A percentile compares a stretch with the other conserved stretches of the same genome.
These are phyloP conservation scores for Jaltomata sinuosa DNA, from an alignment of 257 asterid genomes.

Conservation along the genomic window DNA sequence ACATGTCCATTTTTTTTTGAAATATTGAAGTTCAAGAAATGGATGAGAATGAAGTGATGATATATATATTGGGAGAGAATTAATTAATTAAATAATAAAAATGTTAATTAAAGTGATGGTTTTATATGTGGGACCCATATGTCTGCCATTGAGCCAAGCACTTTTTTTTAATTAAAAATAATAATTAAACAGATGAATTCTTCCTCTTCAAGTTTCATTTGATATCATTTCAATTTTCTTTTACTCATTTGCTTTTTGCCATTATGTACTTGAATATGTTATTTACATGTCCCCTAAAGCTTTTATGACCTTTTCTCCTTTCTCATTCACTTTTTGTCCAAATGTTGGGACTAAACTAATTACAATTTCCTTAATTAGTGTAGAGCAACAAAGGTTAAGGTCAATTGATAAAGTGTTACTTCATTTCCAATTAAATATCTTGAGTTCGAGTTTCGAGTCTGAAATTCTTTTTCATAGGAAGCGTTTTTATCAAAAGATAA, in stretches of 20 bases:
- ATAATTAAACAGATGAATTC: neutral
- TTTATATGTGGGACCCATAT: slow-evolving; percentile 40
- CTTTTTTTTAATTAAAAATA: neutral
- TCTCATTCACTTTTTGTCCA: neutral
- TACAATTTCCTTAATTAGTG: neutral
- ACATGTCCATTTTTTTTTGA: slow-evolving; percentile 6
- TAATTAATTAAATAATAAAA: neutral
- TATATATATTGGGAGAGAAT: neutral
- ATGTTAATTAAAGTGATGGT: slow-evolving; percentile 23
- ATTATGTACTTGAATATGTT: neutral
- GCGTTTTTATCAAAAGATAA: too few species aligned
- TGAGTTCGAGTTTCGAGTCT: too few species aligned
- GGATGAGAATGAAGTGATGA: neutral
- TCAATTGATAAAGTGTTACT: too few species aligned
- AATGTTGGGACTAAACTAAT: neutral
- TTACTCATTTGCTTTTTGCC: neutral
- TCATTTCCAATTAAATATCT: too few species aligned
- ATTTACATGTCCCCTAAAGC: neutral
- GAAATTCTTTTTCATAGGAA: too few species aligned
- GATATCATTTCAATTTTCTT: neutral
- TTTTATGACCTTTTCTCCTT: neutral
- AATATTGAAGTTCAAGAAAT: neutral
- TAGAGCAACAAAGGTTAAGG: neutral
- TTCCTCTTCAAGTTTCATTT: slow-evolving; percentile 22
- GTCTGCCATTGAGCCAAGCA: slow-evolving; percentile 61